Conservation (phyloP, 768 basidiomycete genomes). For the Dioszegia hungarica region DNA sequence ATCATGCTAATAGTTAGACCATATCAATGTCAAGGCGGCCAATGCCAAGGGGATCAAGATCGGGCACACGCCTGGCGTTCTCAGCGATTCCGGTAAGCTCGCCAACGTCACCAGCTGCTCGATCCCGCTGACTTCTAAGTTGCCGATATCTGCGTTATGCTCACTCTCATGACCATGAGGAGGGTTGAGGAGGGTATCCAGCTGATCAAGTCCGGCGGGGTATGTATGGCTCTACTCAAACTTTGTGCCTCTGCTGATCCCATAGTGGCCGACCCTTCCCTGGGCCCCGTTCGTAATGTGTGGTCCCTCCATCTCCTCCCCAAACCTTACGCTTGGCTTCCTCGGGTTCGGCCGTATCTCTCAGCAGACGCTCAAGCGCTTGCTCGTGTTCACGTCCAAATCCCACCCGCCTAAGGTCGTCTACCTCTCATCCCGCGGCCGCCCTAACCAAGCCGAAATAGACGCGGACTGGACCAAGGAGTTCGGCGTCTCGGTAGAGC, state of each 20-base stretch:
- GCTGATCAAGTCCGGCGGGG: slow-evolving; percentile 67
- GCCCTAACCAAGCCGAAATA: slow-evolving; percentile 36
- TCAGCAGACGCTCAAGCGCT: slow-evolving; percentile 71
- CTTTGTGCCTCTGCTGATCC: slow-evolving; percentile 3
- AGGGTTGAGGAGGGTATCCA: slow-evolving; percentile 62
- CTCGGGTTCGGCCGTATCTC: slow-evolving; percentile 94
- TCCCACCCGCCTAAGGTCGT: slow-evolving; percentile 28
- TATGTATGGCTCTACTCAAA: slow-evolving; percentile 41
- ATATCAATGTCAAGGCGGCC: slow-evolving; percentile 63
- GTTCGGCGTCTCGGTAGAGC: slow-evolving; percentile 52
- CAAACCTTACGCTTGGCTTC: slow-evolving; percentile 66
- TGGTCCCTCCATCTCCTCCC: slow-evolving; percentile 55
- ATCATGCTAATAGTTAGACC: slow-evolving; percentile 57
- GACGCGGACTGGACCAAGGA: slow-evolving; percentile 36
- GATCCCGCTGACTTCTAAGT: slow-evolving; percentile 53
- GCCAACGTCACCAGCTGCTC: neutral
- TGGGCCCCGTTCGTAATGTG: slow-evolving; percentile 84
- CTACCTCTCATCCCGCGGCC: slow-evolving; percentile 35
- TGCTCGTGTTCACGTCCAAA: slow-evolving; percentile 64
- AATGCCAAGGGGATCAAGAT: slow-evolving; percentile 63
- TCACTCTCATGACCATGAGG: slow-evolving; percentile 88
- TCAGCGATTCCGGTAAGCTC: slow-evolving; percentile 75
- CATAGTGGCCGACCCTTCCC: slow-evolving; percentile 68
- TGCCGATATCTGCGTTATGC: slow-evolving; percentile 83
- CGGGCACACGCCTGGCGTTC: slow-evolving; percentile 89